Evolutionary conservation across 768 basidiomycete species (phyloP), one percentile per base, ranked within the genome.

Genomic region (Pisolithus microcarpus): DNA sequence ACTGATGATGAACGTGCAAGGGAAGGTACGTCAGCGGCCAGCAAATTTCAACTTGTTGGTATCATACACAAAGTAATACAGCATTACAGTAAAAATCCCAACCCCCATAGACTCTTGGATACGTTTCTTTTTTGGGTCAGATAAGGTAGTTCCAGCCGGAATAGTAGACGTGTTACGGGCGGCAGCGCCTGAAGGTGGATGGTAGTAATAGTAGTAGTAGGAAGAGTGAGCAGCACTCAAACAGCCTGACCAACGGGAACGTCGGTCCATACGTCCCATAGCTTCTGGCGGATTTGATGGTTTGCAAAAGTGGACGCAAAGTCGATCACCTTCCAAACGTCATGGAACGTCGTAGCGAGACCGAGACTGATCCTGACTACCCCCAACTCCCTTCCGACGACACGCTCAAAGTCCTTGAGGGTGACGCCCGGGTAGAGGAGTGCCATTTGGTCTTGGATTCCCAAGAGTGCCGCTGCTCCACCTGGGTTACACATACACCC

Each of bases 401-500:
- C 65, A 28, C 61, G 65, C 64, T 87, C 82, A 56, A 88, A 81
- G 31, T 82, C 82, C 23, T 71, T 68, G 45, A 85, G 71, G 5
- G 80, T 82, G 38, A 80, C 75, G 5, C 84, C 84, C 1, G 73
- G 69, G 54, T 74, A 79, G 0, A 89, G 73, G 13, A 63, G 68
- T 5, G 72, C 69, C 87, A 89, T 90, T 51, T 82, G 74, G 18
- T 76, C 72, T 52, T 81, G 69, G 28, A 89, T 76, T 0, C 82
- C 82, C 5, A 90, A 74, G 15, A 91, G 68, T 5, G 84, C 78
- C 1, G 86, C 81, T 0, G 87, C 85, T 16, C 82, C 89, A 9
- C 90, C 90, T 15, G 89, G 87, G 56, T 91, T 92, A 62, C 90
- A 92, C 80, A 91, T 84, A 64, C 89, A 92, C 0, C 89, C 89